Evolutionary conservation across 2,329 filamentous ascomycete species (phyloP), one percentile per base, ranked within the genome.

Genomic region (Cladosporium sp.): DNA sequence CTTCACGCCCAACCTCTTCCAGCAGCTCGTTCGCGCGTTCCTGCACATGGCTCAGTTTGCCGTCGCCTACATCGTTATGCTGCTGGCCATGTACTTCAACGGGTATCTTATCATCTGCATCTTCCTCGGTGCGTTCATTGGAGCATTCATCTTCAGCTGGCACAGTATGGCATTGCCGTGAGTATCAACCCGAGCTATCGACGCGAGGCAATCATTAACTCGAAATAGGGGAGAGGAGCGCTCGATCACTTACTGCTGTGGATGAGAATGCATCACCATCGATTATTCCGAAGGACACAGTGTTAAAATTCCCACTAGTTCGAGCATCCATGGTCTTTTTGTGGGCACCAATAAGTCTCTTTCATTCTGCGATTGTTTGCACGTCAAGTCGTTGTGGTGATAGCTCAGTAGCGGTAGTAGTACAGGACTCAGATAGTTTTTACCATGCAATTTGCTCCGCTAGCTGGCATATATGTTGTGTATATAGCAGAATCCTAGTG

Each of bases 101-200:
- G 85, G 80, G 8, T 95, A 92, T 77, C 84, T 95, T 68, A 91
- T 95, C 76, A 89, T 94, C 66, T 91, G 88, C 70, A 92, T 95
- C 75, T 86, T 94, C 68, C 85, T 94, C 64, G 92, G 92, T 1
- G 87, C 89, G 0, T 92, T 87, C 69, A 65, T 93, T 5, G 92
- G 91, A 18, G 83, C 85, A 14, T 91, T 93, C 69, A 73, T 91
- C 66, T 94, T 92, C 75, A 85, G 88, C 33, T 93, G 90, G 89
- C 89, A 91, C 37, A 57, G 64, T 10, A 65, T 69, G 44, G 53
- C 55, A 6, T 56, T 68, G 40, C 56, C 63, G 55, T 66, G 12
- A 66, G 64, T 67, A 16, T 46, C 16, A 1, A 7, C 28, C 26
- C 16, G 3, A 16, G 21, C 11, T 8, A 18, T 33, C n/a, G 16